phyloP scores from a whole-genome alignment of 2,329 filamentous ascomycete species.

The Colletotrichum gloeosporioides region DNA sequence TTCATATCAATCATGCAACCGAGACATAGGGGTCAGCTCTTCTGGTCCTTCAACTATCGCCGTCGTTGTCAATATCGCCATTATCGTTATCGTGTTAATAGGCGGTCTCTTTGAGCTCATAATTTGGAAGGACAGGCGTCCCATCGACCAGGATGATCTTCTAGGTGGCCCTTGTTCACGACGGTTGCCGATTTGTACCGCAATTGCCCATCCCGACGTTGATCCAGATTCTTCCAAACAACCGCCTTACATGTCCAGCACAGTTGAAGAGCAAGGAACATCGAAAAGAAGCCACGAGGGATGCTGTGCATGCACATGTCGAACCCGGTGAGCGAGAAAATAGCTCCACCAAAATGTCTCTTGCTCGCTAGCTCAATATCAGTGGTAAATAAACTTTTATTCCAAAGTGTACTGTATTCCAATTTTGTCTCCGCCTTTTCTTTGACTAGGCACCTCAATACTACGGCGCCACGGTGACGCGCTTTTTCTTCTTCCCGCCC shows the following conservation, averaged over 20 bases:
- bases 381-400: background rate
- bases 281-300: background rate
- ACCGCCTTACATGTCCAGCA: too few relatives aligned
- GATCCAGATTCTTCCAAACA: too few relatives aligned
- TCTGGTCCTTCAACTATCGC: background rate
- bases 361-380: background rate
- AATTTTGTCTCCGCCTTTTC: background rate
- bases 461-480: constrained; percentile 15
- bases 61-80: too few relatives aligned
- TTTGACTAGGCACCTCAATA: background rate
- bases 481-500: constrained; percentile 20
- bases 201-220: too few relatives aligned
- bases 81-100: too few relatives aligned
- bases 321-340: background rate
- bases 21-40: background rate
- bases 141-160: too few relatives aligned
- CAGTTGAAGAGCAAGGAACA: background rate
- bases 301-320: background rate
- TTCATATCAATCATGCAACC: background rate
- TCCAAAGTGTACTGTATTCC: background rate
- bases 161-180: too few relatives aligned
- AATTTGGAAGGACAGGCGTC: too few relatives aligned
- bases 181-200: too few relatives aligned
- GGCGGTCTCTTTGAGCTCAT: too few relatives aligned
- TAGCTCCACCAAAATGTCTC: background rate